Evolutionary conservation across 768 basidiomycete species (phyloP).

Genomic region (Agaricus sinodeliciosus): DNA sequence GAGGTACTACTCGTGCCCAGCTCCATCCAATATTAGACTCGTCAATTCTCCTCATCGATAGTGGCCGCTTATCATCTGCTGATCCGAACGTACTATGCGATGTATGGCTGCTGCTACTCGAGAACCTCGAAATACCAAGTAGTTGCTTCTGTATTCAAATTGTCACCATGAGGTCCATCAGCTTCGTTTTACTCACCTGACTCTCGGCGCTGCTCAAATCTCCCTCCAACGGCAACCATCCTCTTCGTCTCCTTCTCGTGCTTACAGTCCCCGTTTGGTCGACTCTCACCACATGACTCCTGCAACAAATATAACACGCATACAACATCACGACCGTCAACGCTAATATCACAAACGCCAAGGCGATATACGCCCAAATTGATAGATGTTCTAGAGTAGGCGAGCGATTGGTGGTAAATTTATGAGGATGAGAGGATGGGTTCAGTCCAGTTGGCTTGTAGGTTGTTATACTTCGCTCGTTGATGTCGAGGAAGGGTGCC

Average conservation of each 20-base stretch:
- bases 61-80: not conserved
- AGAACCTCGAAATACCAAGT: not conserved
- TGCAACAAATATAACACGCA: not conserved
- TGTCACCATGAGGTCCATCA: not conserved
- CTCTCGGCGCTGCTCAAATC: not conserved
- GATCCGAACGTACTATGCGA: not conserved
- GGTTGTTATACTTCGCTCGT: not conserved
- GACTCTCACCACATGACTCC: not conserved
- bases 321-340: not conserved
- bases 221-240: not conserved
- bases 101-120: not conserved
- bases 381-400: slow-evolving; percentile 1
- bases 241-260: not conserved
- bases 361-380: slow-evolving; percentile 3
- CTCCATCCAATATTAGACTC: not conserved
- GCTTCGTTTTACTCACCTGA: not conserved
- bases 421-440: not conserved
- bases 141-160: not conserved
- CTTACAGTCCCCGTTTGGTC: not conserved
- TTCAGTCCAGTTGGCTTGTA: no score
- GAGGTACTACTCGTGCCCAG: not conserved
- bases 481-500: not conserved
- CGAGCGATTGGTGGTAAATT: not conserved
- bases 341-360: not conserved
- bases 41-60: not conserved